phyloP scores from a whole-genome alignment of 177 flowering plant genomes.

The Vitis hybrid region DNA sequence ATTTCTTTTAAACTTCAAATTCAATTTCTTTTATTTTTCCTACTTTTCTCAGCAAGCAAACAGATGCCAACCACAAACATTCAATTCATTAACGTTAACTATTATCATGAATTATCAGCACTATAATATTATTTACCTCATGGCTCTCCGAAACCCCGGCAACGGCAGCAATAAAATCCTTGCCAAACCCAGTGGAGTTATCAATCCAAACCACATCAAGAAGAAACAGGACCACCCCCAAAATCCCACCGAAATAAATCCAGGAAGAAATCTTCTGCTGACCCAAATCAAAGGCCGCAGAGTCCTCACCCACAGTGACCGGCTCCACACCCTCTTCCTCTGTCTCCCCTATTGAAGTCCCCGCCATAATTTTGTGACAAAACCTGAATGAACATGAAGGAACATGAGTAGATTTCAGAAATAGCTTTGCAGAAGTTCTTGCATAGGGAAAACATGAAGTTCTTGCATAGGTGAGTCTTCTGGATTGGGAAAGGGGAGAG shows the following conservation, averaged over 20 bases:
- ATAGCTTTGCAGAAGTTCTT: background rate
- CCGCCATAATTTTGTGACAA: conserved; percentile 7
- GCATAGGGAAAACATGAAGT: background rate
- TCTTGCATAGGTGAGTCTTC: background rate
- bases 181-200: conserved; percentile 66
- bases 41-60: too few relatives aligned
- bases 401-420: background rate
- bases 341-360: conserved; percentile 11
- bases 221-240: conserved; percentile 69
- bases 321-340: conserved; percentile 11
- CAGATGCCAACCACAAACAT: too few relatives aligned
- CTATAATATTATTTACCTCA: conserved; percentile 48
- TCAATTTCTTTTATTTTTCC: too few relatives aligned
- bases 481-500: background rate
- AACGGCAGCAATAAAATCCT: conserved; percentile 55
- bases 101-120: too few relatives aligned
- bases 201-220: conserved; percentile 85
- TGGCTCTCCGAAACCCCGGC: conserved; percentile 61
- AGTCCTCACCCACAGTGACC: conserved; percentile 69
- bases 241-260: conserved; percentile 65
- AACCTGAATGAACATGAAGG: conserved; percentile 2
- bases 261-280: conserved; percentile 81
- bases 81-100: too few relatives aligned
- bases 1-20: too few relatives aligned
- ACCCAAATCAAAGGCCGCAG: conserved; percentile 67